Evolutionary conservation across 1,284 basidiomycete genomes (phyloP), one percentile per base, ranked within the genome.

Genomic region (Athelia psychrophila): DNA sequence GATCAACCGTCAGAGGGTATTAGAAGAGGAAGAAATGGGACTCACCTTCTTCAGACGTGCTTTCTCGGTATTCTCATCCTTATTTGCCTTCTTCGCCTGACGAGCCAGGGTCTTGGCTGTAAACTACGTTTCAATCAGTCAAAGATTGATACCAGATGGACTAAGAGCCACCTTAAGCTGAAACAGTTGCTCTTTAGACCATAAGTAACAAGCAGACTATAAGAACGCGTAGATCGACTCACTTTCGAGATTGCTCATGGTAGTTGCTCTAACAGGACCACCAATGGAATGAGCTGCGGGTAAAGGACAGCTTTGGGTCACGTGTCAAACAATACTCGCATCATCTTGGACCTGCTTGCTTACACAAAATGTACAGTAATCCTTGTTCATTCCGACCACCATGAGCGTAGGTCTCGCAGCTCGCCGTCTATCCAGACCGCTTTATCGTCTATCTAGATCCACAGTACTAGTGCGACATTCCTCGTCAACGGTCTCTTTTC

Each of bases 31-130:
- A 24, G 51, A 47, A 47, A 53, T 33, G 46, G 16, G 36, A 54
- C 33, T 27, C 48, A 91, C 94, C 84, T 95, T 95, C 80, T 98
- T 98, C 54, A 98, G 72, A 59, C 90, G 87, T 52, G 85, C 62
- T 71, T 94, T 95, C 76, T 98, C 95, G 0, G 80, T 64, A 20
- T 76, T 79, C 74, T 98, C 95, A 65, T 97, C 95, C 66, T 95
- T 98, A 72, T 93, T 85, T 0, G 95, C 94, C 70, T 97, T 98
- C 79, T 93, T 95, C 12, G 95, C 93, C 71, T 98, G 95, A 51
- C 91, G 81, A 64, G 81, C 89, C 25, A 98, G 80, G 45, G 90
- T 84, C 82, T 97, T 98, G 56, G 95, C 93, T 19, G 95, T 98
- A 76, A 98, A 97, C 94, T 98, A 65, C 51, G 32, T 20, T 25